phyloP scores from a whole-genome alignment of 108 stramenopile genomes.

The Nitzschia putrida region DNA sequence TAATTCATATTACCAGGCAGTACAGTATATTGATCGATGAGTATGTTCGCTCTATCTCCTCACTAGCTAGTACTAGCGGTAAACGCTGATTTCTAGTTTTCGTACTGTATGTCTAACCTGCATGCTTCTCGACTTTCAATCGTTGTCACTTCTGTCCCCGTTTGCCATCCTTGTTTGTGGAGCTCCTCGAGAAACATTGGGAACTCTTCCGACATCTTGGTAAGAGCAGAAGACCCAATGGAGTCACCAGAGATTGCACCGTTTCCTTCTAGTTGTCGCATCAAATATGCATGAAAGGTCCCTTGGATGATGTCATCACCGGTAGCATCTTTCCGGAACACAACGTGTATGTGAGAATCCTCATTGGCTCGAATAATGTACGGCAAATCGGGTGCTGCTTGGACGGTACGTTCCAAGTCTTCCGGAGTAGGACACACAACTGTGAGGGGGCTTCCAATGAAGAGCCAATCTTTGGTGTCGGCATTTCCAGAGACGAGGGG shows the following conservation, averaged over 20 bases:
- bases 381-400: constrained; percentile 5
- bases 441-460: constrained; percentile 53
- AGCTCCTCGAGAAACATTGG: constrained; percentile 14
- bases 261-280: neutral
- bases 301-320: constrained; percentile 65
- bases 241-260: neutral
- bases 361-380: constrained; percentile 23
- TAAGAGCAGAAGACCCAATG: neutral
- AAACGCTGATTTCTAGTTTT: neutral
- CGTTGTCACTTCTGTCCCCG: constrained; percentile 14
- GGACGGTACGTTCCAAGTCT: constrained; percentile 37
- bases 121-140: constrained; percentile 21
- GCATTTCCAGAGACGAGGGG: constrained; percentile 44
- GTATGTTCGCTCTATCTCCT: no score
- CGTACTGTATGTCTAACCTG: constrained; percentile 3
- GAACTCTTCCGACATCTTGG: neutral
- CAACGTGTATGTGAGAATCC: constrained; percentile 26
- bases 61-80: no score
- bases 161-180: constrained; percentile 26
- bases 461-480: constrained; percentile 51
- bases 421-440: constrained; percentile 49
- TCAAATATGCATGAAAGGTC: constrained; percentile 68
- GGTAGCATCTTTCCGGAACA: constrained; percentile 51
- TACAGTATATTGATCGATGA: no score
- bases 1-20: no score